Percentiles rank a stretch among this genome's conserved stretches.
Evolutionary conservation across 345 rosid species (phyloP).

Genomic region (Eucalyptus rudis): DNA sequence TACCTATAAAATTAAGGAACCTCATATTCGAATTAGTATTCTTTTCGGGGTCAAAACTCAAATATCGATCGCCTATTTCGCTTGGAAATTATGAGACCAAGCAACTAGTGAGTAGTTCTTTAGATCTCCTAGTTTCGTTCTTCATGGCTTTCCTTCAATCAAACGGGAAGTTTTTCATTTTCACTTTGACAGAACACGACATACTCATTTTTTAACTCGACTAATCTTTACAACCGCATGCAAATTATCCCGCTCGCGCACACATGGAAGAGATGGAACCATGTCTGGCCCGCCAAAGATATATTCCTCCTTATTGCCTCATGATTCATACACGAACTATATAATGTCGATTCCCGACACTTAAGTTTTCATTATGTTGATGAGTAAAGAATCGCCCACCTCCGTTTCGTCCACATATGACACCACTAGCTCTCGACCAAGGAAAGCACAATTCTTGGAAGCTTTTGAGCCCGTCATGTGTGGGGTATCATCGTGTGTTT

Average conservation of each 20-base stretch:
- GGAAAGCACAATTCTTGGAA: background rate
- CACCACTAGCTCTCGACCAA: background rate
- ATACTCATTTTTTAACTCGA: background rate
- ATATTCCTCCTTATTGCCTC: background rate
- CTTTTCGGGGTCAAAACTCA: background rate
- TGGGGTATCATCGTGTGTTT: background rate
- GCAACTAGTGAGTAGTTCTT: background rate
- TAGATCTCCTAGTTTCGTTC: background rate
- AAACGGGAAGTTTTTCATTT: background rate
- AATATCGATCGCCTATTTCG: background rate
- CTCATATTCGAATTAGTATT: background rate
- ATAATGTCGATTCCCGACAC: background rate
- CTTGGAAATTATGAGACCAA: background rate
- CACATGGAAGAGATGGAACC: background rate
- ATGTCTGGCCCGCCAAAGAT: background rate
- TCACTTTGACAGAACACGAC: background rate
- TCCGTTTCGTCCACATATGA: background rate
- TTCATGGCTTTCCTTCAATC: background rate
- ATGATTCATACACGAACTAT: background rate
- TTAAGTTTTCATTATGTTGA: background rate
- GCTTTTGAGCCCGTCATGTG: background rate
- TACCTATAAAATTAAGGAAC: background rate
- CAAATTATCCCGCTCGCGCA: background rate
- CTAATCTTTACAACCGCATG: background rate
- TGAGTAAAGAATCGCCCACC: background rate